Base-by-base conservation (phyloP, 1,284 basidiomycete species). In the Pterulicium gracile region DNA sequence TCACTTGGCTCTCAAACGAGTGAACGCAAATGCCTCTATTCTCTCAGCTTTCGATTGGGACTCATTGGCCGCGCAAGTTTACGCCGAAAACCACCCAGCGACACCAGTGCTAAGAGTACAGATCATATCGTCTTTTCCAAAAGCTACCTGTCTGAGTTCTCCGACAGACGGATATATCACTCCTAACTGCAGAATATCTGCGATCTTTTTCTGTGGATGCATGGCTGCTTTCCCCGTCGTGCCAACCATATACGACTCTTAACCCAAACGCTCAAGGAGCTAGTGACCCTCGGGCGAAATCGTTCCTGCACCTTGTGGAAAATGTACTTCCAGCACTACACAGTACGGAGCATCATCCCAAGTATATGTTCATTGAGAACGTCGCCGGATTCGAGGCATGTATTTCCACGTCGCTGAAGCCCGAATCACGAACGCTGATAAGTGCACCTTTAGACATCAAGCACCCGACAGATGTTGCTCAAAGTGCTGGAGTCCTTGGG, bases 321-420 rank as follows among this genome's bases (percentile, higher is more conserved):
- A 58, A 62, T n/a, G 67, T 87, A n/a, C 63, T 88, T 0, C 83
- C 84, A 0, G 69, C 72, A 23, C 60, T 88, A 39, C 72, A 63
- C 4, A 49, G 52, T 12, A 55, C 55, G 7, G 56, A 63, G 22
- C 57, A 58, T 3, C 72, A 77, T 44, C 84, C 85, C 3, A 64
- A 58, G 3, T 71, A 70, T 51, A 56, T 88, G 18, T 66, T 88
- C 5, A 65, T 88, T 4, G 85, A 88, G 57, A 88, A 88, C 54
- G 85, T 88, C 3, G 81, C 78, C 13, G 84, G 84, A 13, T 88
- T 88, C 52, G 81, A 86, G 76, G 85, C n/a, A n/a, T n/a, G n/a
- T 84, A 56, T 52, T 63, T 62, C 20, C 24, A 13, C 42, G 10
- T 32, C 49, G 44, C 27, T 43, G 34, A 13, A n/a, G 34, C 24